Conservation (phyloP, 139 green algal genomes). For the Volvox reticuliferus region DNA sequence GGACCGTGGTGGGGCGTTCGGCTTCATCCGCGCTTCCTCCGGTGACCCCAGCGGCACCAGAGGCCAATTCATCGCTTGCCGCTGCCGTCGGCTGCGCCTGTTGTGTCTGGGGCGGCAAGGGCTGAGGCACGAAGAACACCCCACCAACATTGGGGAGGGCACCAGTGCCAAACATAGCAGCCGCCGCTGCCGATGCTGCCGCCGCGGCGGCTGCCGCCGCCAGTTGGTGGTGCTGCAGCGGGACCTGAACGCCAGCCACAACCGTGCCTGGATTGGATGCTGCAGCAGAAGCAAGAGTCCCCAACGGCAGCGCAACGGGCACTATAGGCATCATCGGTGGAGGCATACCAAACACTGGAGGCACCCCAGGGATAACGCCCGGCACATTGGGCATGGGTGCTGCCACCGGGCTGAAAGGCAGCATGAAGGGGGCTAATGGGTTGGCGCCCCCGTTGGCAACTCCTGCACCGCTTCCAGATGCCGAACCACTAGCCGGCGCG, state of each 20-base stretch:
- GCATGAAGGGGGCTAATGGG: background rate
- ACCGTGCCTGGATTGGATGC: background rate
- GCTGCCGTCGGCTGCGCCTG: background rate
- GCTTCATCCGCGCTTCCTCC: background rate
- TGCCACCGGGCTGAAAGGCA: background rate
- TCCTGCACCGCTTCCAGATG: background rate
- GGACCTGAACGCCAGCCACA: background rate
- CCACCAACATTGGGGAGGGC: background rate
- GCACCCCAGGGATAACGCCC: background rate
- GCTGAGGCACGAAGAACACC: background rate
- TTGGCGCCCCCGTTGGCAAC: background rate
- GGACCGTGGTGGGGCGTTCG: background rate
- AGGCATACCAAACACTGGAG: background rate
- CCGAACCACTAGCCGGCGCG: background rate
- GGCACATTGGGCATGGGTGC: background rate
- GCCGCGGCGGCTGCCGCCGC: conserved; percentile 2
- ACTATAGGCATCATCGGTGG: background rate
- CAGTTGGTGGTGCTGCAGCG: conserved; percentile 17
- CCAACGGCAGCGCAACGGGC: background rate
- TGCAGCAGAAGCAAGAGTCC: background rate
- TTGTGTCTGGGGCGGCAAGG: background rate
- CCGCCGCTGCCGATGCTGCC: background rate
- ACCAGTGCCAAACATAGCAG: background rate
- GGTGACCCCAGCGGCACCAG: background rate
- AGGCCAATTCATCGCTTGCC: background rate